A percentile compares a stretch with the other conserved stretches of the same genome.
Evolutionary conservation across 2,329 filamentous ascomycete species (phyloP).

Genomic region (Cladosporium sp.): DNA sequence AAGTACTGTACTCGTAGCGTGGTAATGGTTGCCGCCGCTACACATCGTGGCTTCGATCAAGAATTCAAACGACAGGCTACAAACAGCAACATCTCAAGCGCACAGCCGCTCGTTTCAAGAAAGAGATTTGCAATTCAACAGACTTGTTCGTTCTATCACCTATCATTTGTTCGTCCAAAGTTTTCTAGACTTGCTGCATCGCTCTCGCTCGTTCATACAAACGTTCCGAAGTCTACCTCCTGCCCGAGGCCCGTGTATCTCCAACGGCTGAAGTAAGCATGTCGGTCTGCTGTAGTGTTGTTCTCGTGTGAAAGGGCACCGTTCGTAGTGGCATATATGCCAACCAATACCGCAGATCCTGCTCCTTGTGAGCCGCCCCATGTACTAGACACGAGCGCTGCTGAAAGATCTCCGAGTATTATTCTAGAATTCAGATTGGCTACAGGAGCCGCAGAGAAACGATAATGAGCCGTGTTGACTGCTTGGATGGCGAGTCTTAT

Average conservation of each 20-base stretch:
- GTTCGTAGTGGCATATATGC: constrained; percentile 57
- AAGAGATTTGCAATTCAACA: neutral
- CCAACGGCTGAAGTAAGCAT: constrained; percentile 54
- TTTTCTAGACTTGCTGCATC: neutral
- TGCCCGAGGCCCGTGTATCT: constrained; percentile 46
- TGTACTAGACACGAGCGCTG: constrained; percentile 29
- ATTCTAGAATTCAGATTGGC: constrained; percentile 20
- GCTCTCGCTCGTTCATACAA: neutral
- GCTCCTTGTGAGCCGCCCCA: constrained; percentile 40
- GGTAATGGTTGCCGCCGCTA: neutral
- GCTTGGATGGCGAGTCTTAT: constrained; percentile 38
- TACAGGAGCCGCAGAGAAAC: constrained; percentile 34
- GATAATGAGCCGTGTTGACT: constrained; percentile 50
- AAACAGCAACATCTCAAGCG: neutral
- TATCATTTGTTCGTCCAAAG: neutral
- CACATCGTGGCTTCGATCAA: neutral
- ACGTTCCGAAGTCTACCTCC: constrained; percentile 22
- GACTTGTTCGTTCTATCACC: neutral
- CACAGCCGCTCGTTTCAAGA: neutral
- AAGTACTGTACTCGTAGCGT: neutral
- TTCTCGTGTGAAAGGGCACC: constrained; percentile 28
- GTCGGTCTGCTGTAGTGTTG: constrained; percentile 44
- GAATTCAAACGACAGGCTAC: neutral
- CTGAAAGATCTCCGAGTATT: constrained; percentile 26
- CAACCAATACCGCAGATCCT: constrained; percentile 47